These are phyloP conservation scores for Zostera marina DNA, from an alignment of 116 monocot species.

Conservation along the genomic window DNA sequence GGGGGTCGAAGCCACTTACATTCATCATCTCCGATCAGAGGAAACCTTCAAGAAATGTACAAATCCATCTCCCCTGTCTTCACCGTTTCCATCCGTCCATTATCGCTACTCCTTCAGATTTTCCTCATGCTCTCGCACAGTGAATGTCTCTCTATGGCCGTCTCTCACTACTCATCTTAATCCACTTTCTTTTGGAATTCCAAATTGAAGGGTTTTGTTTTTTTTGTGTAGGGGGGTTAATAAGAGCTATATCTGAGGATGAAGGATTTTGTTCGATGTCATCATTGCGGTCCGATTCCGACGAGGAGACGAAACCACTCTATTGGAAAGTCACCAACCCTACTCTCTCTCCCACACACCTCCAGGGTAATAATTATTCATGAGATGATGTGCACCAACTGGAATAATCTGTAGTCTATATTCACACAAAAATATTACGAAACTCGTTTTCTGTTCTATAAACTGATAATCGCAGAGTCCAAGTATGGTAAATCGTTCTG, in stretches of 20 bases:
- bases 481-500: too few species aligned
- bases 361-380: constrained; percentile 36
- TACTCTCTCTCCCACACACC: constrained; percentile 59
- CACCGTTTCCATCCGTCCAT: too few species aligned
- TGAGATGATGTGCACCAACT: neutral
- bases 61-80: too few species aligned
- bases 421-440: too few species aligned
- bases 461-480: too few species aligned
- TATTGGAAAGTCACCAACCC: constrained; percentile 84
- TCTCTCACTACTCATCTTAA: neutral
- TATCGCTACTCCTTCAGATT: neutral
- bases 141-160: neutral
- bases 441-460: too few species aligned
- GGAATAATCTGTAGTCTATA: too few species aligned
- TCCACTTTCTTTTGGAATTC: neutral
- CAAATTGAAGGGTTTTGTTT: neutral
- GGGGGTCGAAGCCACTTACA: too few species aligned
- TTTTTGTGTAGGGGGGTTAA: neutral
- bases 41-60: too few species aligned
- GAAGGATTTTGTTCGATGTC: constrained; percentile 43
- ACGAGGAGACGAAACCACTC: constrained; percentile 15
- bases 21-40: too few species aligned
- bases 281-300: constrained; percentile 4
- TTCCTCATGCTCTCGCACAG: neutral
- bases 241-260: neutral